Evolutionary conservation across 176 grass and related monocot species (phyloP).

Genomic region (Oryza rufipogon): DNA sequence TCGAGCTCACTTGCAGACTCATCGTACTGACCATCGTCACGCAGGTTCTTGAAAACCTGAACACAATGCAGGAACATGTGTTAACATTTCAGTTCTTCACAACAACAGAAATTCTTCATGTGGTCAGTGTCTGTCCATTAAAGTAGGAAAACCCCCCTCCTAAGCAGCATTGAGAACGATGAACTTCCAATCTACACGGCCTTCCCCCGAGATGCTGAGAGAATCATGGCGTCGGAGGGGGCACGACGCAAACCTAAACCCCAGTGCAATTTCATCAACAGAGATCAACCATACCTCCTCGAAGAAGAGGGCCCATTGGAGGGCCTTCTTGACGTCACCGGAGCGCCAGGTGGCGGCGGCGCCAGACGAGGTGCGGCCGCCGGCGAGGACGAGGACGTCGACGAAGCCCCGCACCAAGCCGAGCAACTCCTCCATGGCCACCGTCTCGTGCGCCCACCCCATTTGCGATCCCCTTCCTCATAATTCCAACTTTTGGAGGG

Average conservation of each 20-base stretch:
- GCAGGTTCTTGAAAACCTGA: slow-evolving; percentile 65
- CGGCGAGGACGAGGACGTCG: slow-evolving; percentile 77
- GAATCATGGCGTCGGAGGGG: neutral
- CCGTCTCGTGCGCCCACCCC: slow-evolving; percentile 56
- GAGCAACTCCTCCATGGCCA: slow-evolving; percentile 58
- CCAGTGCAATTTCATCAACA: neutral
- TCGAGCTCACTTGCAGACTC: slow-evolving; percentile 70
- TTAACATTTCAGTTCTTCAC: neutral
- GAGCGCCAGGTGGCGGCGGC: slow-evolving; percentile 50
- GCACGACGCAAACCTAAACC: slow-evolving; percentile 1
- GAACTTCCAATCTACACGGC: neutral
- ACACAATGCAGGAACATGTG: slow-evolving; percentile 28
- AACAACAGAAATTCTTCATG: neutral
- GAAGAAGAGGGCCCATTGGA: slow-evolving; percentile 82
- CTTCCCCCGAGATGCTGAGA: neutral
- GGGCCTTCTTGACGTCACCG: slow-evolving; percentile 47
- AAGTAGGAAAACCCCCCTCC: neutral
- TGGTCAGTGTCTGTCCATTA: neutral
- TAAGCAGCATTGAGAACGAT: neutral
- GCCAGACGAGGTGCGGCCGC: slow-evolving; percentile 66
- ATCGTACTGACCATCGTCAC: slow-evolving; percentile 50
- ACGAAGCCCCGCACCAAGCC: slow-evolving; percentile 65
- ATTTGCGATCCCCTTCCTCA: neutral
- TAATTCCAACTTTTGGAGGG: slow-evolving; percentile 32
- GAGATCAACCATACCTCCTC: slow-evolving; percentile 55